Evolutionary conservation across 192 early-diverging fungal genomes (phyloP), one percentile per base, ranked within the genome.

Genomic region (Backusella tarrabulga): DNA sequence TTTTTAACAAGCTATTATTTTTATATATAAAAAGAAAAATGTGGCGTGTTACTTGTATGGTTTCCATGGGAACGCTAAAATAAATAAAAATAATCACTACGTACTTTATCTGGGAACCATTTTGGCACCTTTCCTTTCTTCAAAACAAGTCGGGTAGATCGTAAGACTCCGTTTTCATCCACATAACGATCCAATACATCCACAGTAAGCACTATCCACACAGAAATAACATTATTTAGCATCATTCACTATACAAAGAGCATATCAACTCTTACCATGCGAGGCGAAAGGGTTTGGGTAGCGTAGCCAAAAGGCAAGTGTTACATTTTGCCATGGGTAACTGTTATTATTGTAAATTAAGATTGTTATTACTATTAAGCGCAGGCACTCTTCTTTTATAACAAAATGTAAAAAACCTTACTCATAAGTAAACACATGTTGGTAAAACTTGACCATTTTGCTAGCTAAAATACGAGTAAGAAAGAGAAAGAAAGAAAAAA

Each of bases 241-340:
- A 63, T 63, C 9, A 15, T 50, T 12, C 40, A 67, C 35, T 17
- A 21, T 29, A n/a, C n/a, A 50, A 50, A n/a, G 6, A 7, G 5
- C 4, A 56, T 56, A 21, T 56, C 9, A 23, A 23, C 8, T 12
- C 26, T 76, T 82, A 82, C 80, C 80, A 86, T 99, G 98, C 15
- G 91, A 88, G 4, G 98, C 94, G 84, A 95, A 97, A 32, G 98
- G 98, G 80, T 99, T 99, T 68, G 98, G 98, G 86, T 99, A 99
- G 63, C 97, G 93, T 79, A 94, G 83, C 90, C 92, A 96, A 73
- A 98, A 94, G 26, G 97, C 97, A 73, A 88, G 89, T 12, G 97
- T 95, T 68, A 98, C 95, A 66, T 88, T 92, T 41, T 88, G 86
- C 95, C 95, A 97, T 54, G 92, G 88, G 77, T 92, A 86, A 40